Evolutionary conservation across 2,329 filamentous ascomycete genomes (phyloP).

Genomic region (Pseudogymnoascus sp.): DNA sequence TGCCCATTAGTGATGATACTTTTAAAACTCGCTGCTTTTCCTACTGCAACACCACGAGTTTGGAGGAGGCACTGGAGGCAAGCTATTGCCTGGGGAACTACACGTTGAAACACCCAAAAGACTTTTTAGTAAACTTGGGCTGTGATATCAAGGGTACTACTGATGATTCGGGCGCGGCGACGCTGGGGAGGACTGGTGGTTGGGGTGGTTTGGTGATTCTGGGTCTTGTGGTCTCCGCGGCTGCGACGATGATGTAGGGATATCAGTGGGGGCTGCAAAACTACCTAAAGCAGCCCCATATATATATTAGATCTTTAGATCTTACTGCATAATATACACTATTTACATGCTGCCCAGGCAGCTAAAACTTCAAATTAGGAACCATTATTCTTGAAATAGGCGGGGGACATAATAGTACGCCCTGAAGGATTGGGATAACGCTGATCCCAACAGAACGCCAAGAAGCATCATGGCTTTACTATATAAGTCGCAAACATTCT

Average conservation of each 20-base stretch:
- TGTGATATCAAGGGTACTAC: not conserved
- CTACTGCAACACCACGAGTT: not conserved
- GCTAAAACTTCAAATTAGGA: not conserved
- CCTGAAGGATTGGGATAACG: not conserved
- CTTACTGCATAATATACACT: not conserved
- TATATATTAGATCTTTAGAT: not conserved
- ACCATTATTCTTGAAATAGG: not conserved
- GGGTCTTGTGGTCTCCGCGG: not conserved
- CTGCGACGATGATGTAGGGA: not conserved
- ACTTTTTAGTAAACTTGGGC: not conserved
- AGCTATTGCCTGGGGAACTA: not conserved
- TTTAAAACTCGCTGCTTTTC: not conserved
- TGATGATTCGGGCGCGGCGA: too few species aligned
- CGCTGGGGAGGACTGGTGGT: not conserved
- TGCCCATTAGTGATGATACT: too few species aligned
- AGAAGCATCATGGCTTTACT: not conserved
- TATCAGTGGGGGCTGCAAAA: not conserved
- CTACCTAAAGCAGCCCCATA: not conserved
- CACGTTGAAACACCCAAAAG: not conserved
- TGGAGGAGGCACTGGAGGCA: not conserved
- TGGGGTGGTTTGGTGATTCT: not conserved
- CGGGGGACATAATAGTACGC: not conserved
- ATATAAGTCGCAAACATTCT: not conserved
- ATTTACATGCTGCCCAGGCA: not conserved
- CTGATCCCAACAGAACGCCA: not conserved